Evolutionary conservation across 345 rosid genomes (phyloP).

Genomic region (Populus nigra): DNA sequence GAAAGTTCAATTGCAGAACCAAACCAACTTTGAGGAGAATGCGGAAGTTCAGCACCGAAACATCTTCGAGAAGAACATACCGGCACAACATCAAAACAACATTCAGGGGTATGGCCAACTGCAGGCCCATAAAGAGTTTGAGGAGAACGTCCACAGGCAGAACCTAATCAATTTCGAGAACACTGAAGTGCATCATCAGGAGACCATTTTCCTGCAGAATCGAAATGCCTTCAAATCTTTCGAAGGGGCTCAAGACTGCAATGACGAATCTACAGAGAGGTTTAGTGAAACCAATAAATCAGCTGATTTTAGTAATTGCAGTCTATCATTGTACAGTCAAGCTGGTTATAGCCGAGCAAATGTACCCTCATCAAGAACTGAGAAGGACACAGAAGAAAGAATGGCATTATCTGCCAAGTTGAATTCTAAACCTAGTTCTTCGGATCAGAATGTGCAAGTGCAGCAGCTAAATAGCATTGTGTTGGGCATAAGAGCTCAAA

Average conservation of each 20-base stretch:
- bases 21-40: conserved; percentile 11
- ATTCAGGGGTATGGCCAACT: conserved; percentile 15
- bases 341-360: conserved; percentile 24
- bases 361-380: conserved; percentile 16
- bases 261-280: conserved; percentile 12
- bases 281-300: conserved; percentile 13
- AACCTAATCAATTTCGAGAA: conserved; percentile 17
- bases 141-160: conserved; percentile 14
- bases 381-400: conserved; percentile 20
- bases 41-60: conserved; percentile 10
- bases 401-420: conserved; percentile 19
- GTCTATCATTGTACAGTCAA: conserved; percentile 11
- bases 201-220: conserved; percentile 12
- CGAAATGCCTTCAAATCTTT: conserved; percentile 9
- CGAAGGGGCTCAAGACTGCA: conserved; percentile 10
- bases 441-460: conserved; percentile 19
- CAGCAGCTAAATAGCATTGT: conserved; percentile 40
- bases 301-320: conserved; percentile 10
- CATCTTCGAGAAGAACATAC: conserved; percentile 17
- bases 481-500: conserved; percentile 39
- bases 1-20: conserved; percentile 20
- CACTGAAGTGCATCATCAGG: conserved; percentile 7
- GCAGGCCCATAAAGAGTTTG: conserved; percentile 11
- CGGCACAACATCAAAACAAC: conserved; percentile 15
- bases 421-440: conserved; percentile 14